Base-by-base conservation (phyloP, 139 green algal genomes). In the Pseudopediastrum boryanum region DNA sequence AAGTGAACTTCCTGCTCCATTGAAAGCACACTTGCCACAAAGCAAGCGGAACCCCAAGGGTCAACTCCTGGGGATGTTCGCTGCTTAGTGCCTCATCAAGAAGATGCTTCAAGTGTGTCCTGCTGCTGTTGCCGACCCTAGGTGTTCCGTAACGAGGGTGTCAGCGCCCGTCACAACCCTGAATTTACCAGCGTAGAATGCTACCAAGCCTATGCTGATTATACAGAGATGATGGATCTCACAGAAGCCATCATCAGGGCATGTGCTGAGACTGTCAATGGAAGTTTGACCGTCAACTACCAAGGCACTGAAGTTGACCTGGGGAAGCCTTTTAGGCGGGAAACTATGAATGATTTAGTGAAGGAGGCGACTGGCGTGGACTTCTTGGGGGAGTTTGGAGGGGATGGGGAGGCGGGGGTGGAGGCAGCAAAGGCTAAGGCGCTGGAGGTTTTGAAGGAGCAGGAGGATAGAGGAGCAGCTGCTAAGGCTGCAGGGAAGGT, bases 151-250 rank as follows among this genome's bases (percentile, higher is more conserved):
- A 99, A 99, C 83, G 96, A 99, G 79, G 96, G 96, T 74, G 65
- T 78, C 46, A 69, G 42, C 41, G 89, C 91, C 1, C 85, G 95
- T 1, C 96, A 99, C 90, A 99, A 99, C 82, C 96, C 96, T 3
- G 96, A 99, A 90, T 99, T 99, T 87, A 99, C 96, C 0, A 94
- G 85, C 23, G 89, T 99, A 27, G 96, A 99, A 86, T 75, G 98
- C 23, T 98, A 98, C 84, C 92, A 93, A 83, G 96, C 96, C 1
- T 99, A 98, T 72, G 94, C 93, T 16, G 96, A 99, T 85, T 98
- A 99, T 83, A 73, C 83, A 27, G 92, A 97, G 86, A 99, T 99
- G 95, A 98, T 99, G 94, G 81, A 90, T 5, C 89, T 99, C 4
- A 97, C 93, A 9, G 96, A 99, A 84, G 77, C 89, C 1, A 79